Evolutionary conservation across 805 yeast species (phyloP).

Genomic region (Suhomyces faveliae): DNA sequence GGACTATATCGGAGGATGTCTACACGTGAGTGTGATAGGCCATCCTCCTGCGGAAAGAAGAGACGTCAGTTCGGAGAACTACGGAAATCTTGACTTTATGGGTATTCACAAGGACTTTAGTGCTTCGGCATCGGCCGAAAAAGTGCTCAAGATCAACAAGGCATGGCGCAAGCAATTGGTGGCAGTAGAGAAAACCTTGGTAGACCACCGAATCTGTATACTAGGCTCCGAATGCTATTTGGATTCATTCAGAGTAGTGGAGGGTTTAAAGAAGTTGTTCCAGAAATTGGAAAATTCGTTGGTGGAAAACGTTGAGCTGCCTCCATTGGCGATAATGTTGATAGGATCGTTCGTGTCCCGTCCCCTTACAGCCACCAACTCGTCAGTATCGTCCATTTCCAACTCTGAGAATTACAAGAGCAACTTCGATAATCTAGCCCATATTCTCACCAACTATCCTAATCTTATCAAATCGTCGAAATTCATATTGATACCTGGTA

Average conservation of each 20-base stretch:
- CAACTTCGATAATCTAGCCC: slow-evolving; percentile 72
- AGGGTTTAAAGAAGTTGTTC: slow-evolving; percentile 66
- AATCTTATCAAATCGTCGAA: slow-evolving; percentile 50
- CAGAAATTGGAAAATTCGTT: slow-evolving; percentile 41
- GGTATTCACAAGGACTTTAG: slow-evolving; percentile 35
- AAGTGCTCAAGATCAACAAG: slow-evolving; percentile 56
- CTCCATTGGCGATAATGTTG: slow-evolving; percentile 70
- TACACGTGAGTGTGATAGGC: slow-evolving; percentile 71
- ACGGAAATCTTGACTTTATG: slow-evolving; percentile 75
- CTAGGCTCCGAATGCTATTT: slow-evolving; percentile 75
- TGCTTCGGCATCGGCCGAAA: slow-evolving; percentile 25
- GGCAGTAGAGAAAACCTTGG: slow-evolving; percentile 53
- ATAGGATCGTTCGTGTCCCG: slow-evolving; percentile 75
- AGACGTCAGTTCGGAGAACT: slow-evolving; percentile 60
- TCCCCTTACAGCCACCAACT: slow-evolving; percentile 60
- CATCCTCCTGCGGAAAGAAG: slow-evolving; percentile 90
- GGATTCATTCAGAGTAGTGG: slow-evolving; percentile 57
- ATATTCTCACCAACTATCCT: slow-evolving; percentile 59
- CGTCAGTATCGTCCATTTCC: slow-evolving; percentile 48
- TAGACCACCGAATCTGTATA: slow-evolving; percentile 59
- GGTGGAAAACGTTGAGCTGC: slow-evolving; percentile 40
- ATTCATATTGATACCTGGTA: slow-evolving; percentile 80
- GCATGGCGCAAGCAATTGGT: slow-evolving; percentile 54
- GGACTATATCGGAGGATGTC: slow-evolving; percentile 43
- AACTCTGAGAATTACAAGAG: slow-evolving; percentile 58